Evolutionary conservation across 73 alveolate species (phyloP).

Genomic region (Symbiodinium natans): DNA sequence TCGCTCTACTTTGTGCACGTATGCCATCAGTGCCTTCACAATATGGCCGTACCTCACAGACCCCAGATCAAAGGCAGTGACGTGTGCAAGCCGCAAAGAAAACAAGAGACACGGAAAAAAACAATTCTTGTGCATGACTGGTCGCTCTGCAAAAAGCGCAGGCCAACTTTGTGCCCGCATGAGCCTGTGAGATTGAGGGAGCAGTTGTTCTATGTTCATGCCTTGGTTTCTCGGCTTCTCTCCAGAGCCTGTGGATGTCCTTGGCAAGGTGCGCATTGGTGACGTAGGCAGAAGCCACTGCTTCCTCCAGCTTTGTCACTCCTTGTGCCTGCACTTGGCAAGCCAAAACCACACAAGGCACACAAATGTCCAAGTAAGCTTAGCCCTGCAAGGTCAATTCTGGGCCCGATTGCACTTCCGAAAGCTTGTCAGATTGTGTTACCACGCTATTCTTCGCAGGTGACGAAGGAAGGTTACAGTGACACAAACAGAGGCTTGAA

Average conservation of each 20-base stretch:
- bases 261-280: conserved; percentile 67
- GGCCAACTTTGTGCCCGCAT: conserved; percentile 92
- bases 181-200: not conserved
- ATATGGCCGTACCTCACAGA: conserved; percentile 32
- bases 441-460: too few relatives aligned
- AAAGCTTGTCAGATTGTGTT: too few relatives aligned
- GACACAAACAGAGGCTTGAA: not conserved
- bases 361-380: not conserved
- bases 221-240: not conserved
- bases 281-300: conserved; percentile 49
- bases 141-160: conserved; percentile 51
- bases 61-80: not conserved
- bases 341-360: not conserved
- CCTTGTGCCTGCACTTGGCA: not conserved
- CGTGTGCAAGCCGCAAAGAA: too few relatives aligned
- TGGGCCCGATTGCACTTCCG: too few relatives aligned
- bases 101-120: not conserved
- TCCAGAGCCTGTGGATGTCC: conserved; percentile 57
- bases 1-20: conserved; percentile 21
- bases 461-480: not conserved
- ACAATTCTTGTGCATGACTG: not conserved
- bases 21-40: conserved; percentile 6
- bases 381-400: not conserved
- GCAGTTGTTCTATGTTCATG: not conserved
- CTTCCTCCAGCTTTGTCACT: conserved; percentile 26